Evolutionary conservation across 345 rosid genomes (phyloP).

Genomic region (Acer saccharum): DNA sequence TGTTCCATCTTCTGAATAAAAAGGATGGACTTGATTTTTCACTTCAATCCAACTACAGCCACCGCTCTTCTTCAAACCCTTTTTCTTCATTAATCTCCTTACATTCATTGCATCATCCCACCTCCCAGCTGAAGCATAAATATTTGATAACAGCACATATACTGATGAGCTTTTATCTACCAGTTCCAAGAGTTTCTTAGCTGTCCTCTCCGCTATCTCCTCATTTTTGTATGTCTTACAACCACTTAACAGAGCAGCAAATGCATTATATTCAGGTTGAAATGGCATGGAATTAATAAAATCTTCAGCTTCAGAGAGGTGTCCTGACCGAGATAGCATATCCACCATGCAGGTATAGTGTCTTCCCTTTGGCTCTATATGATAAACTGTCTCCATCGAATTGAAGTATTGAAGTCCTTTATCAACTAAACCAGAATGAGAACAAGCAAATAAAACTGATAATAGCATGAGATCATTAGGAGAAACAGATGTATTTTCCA

Average conservation of each 20-base stretch:
- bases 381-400: constrained; percentile 43
- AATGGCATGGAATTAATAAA: constrained; percentile 54
- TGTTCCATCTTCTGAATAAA: constrained; percentile 46
- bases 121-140: constrained; percentile 60
- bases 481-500: constrained; percentile 31
- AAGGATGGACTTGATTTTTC: constrained; percentile 39
- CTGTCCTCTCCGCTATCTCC: constrained; percentile 47
- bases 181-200: constrained; percentile 40
- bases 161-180: constrained; percentile 40
- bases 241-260: constrained; percentile 55
- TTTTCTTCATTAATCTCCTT: constrained; percentile 53
- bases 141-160: constrained; percentile 53
- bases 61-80: constrained; percentile 49
- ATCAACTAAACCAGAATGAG: constrained; percentile 53
- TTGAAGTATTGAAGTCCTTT: constrained; percentile 46
- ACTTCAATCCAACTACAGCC: constrained; percentile 69
- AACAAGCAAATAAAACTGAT: constrained; percentile 61
- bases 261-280: constrained; percentile 47
- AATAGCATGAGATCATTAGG: constrained; percentile 50
- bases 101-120: constrained; percentile 51
- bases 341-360: constrained; percentile 60
- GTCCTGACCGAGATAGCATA: constrained; percentile 63
- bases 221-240: constrained; percentile 50
- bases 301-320: constrained; percentile 56
- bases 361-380: constrained; percentile 41